Evolutionary conservation across 768 basidiomycete genomes (phyloP).

Genomic region (Termitomyces sp.): DNA sequence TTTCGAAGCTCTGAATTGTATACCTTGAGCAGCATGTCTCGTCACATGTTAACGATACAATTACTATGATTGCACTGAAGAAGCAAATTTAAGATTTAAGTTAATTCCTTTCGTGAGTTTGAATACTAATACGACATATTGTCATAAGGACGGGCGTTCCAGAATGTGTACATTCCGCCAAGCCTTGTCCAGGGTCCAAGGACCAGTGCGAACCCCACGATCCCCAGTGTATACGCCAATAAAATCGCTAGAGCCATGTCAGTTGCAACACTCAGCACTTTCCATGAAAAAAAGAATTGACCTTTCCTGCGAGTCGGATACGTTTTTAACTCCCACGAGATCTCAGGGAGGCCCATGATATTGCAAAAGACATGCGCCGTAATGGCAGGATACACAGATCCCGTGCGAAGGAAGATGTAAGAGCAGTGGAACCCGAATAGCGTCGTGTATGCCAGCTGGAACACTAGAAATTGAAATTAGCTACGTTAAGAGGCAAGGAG

Average conservation of each 20-base stretch:
- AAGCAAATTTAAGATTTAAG: background rate
- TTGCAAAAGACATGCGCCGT: constrained; percentile 91
- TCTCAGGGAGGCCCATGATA: constrained; percentile 84
- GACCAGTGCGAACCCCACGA: constrained; percentile 53
- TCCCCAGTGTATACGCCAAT: constrained; percentile 53
- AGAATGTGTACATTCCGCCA: constrained; percentile 42
- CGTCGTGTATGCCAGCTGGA: constrained; percentile 90
- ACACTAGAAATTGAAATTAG: constrained; percentile 42
- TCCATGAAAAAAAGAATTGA: constrained; percentile 30
- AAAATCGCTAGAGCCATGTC: constrained; percentile 42
- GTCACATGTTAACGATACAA: background rate
- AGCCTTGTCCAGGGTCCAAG: constrained; percentile 49
- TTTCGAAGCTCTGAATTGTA: background rate
- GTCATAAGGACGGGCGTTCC: constrained; percentile 24
- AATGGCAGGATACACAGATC: constrained; percentile 76
- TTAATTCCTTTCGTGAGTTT: background rate
- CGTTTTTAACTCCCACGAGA: constrained; percentile 48
- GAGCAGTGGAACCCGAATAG: constrained; percentile 88
- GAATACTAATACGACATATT: constrained; percentile 12
- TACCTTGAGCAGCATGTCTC: background rate
- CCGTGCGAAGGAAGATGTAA: constrained; percentile 83
- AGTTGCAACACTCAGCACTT: constrained; percentile 6
- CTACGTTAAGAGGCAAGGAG: background rate
- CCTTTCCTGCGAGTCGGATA: constrained; percentile 51
- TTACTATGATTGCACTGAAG: background rate